These are phyloP conservation scores for Mucor saturninus DNA, from an alignment of 371 early-diverging fungal genomes.

Conservation along the genomic window DNA sequence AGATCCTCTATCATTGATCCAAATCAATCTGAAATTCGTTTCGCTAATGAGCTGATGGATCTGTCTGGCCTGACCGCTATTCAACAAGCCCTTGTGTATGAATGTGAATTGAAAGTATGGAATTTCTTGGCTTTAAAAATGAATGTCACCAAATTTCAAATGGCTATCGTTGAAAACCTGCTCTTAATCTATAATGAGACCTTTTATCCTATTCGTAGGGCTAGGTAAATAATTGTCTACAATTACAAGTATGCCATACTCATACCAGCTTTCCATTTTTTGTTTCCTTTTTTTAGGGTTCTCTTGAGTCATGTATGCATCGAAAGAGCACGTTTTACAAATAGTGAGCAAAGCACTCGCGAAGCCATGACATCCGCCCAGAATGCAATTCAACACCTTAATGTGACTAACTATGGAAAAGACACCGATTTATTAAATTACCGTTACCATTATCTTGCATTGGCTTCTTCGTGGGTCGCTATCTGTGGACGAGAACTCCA, in stretches of 20 bases:
- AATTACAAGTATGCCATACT: too few relatives aligned
- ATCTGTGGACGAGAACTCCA: conserved; percentile 47
- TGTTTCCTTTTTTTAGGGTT: conserved; percentile 5
- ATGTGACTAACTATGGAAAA: conserved; percentile 33
- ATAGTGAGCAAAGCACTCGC: conserved; percentile 1
- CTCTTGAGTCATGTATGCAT: conserved; percentile 28
- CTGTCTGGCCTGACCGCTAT: conserved; percentile 10
- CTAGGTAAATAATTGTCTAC: conserved; percentile 5
- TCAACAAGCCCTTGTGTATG: conserved; percentile 36
- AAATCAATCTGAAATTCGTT: conserved; percentile 20
- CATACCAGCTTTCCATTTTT: too few relatives aligned
- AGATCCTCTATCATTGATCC: conserved; percentile 35
- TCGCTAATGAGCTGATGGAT: conserved; percentile 35
- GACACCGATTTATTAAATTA: conserved; percentile 50
- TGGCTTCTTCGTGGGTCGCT: conserved; percentile 64
- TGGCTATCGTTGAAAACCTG: conserved; percentile 28
- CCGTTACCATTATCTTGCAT: conserved; percentile 59
- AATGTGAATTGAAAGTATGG: conserved; percentile 46
- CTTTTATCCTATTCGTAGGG: conserved; percentile 45
- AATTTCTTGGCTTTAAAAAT: conserved; percentile 28
- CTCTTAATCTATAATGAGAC: conserved; percentile 29
- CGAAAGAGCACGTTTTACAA: conserved; percentile 19
- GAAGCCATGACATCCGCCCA: conserved; percentile 28
- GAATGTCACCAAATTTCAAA: conserved; percentile 32
- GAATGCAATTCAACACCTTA: conserved; percentile 31